Conservation (phyloP, 129 eudicot species). For the Flaveria linearis region DNA sequence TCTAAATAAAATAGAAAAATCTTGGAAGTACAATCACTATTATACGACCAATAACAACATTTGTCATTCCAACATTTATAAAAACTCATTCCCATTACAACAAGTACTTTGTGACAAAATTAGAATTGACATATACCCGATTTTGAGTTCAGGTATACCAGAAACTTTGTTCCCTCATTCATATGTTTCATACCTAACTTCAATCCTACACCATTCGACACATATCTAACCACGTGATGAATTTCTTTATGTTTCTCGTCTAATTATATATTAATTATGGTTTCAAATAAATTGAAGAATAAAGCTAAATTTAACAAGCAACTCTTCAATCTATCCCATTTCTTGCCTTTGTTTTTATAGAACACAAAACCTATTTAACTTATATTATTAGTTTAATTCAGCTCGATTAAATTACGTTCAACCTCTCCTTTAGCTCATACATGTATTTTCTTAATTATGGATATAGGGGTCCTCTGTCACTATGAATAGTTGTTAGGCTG, state of each 20-base stretch:
- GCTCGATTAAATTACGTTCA: no score
- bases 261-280: not conserved
- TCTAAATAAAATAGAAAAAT: not conserved
- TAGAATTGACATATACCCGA: conserved; percentile 61
- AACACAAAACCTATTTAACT: not conserved
- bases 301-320: not conserved
- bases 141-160: conserved; percentile 54
- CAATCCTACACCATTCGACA: conserved; percentile 40
- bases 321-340: not conserved
- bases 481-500: no score
- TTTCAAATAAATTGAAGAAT: not conserved
- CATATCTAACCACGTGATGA: conserved; percentile 33
- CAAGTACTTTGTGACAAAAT: conserved; percentile 25
- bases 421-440: no score
- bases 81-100: conserved; percentile 11
- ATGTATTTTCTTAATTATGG: no score
- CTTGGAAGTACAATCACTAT: not conserved
- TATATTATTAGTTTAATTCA: not conserved
- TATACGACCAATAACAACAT: not conserved
- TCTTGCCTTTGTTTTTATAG: conserved; percentile 4
- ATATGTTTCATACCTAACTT: conserved; percentile 47
- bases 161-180: conserved; percentile 62
- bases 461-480: no score
- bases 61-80: conserved; percentile 16
- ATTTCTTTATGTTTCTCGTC: not conserved